phyloP scores from a whole-genome alignment of 2,329 filamentous ascomycete species.

The Simplicillium aogashimaense region DNA sequence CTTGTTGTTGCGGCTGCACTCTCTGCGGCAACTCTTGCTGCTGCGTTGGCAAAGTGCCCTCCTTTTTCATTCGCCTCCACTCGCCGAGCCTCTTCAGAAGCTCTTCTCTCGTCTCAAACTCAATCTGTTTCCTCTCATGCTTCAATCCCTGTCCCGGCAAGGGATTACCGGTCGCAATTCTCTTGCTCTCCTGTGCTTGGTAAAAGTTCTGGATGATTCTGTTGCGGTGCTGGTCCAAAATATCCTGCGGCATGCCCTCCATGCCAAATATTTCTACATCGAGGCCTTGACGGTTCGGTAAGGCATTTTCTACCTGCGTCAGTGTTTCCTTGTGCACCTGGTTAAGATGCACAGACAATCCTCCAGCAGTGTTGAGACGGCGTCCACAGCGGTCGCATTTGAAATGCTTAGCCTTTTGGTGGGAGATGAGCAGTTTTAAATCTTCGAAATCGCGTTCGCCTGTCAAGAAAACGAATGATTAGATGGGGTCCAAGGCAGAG shows the following conservation, averaged over 20 bases:
- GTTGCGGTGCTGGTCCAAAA: constrained; percentile 74
- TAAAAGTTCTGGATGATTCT: constrained; percentile 80
- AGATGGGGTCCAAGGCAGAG: background rate
- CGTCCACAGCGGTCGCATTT: constrained; percentile 89
- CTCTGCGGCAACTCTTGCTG: constrained; percentile 5
- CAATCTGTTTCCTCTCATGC: constrained; percentile 59
- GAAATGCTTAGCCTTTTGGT: constrained; percentile 99
- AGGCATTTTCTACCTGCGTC: constrained; percentile 79
- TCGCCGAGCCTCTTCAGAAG: constrained; percentile 72
- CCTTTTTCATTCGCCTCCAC: constrained; percentile 59
- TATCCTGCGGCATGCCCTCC: constrained; percentile 87
- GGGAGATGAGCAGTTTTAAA: constrained; percentile 87
- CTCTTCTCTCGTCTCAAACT: constrained; percentile 66
- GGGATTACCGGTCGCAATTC: constrained; percentile 75
- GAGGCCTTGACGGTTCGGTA: constrained; percentile 74
- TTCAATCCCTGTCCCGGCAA: constrained; percentile 55
- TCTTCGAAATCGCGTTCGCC: constrained; percentile 96
- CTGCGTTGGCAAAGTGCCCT: constrained; percentile 37
- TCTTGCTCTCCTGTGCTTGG: constrained; percentile 72
- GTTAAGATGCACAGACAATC: constrained; percentile 92
- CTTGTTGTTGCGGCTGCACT: constrained; percentile 9
- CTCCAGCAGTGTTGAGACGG: constrained; percentile 87
- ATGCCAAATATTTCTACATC: constrained; percentile 97
- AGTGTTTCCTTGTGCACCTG: constrained; percentile 96
- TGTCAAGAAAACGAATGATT: constrained; percentile 15